Evolutionary conservation across 2,329 filamentous ascomycete species (phyloP).

Genomic region (Ascochyta koolunga): DNA sequence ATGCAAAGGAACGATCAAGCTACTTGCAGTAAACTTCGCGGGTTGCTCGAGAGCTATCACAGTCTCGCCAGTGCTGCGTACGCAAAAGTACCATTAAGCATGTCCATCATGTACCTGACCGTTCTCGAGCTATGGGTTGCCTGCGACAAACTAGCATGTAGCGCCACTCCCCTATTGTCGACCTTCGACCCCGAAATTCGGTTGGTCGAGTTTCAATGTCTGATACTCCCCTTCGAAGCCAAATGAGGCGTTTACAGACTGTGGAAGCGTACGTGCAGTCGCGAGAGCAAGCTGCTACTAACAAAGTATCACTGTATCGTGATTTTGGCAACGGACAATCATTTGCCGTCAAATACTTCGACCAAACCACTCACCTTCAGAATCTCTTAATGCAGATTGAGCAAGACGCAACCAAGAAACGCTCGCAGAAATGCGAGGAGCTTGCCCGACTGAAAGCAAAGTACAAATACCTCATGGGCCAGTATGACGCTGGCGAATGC

Average conservation of each 20-base stretch:
- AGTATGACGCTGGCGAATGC: slow-evolving; percentile 17
- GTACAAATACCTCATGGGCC: slow-evolving; percentile 23
- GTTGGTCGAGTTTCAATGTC: slow-evolving; percentile 46
- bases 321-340: slow-evolving; percentile 42
- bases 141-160: slow-evolving; percentile 57
- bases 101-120: slow-evolving; percentile 63
- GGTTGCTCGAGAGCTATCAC: slow-evolving; percentile 27
- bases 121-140: slow-evolving; percentile 65
- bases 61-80: slow-evolving; percentile 40
- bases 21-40: slow-evolving; percentile 32
- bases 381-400: slow-evolving; percentile 48
- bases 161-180: slow-evolving; percentile 49
- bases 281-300: slow-evolving; percentile 33
- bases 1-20: slow-evolving; percentile 21
- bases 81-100: slow-evolving; percentile 50
- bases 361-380: slow-evolving; percentile 53
- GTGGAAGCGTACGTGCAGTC: slow-evolving; percentile 57
- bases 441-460: slow-evolving; percentile 13
- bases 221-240: slow-evolving; percentile 54
- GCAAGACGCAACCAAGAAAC: slow-evolving; percentile 36
- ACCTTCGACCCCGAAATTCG: slow-evolving; percentile 58
- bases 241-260: slow-evolving; percentile 54
- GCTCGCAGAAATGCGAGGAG: slow-evolving; percentile 31
- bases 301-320: slow-evolving; percentile 45
- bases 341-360: slow-evolving; percentile 59